A percentile compares a stretch with the other conserved stretches of the same genome.
Conservation (phyloP, 2,329 filamentous ascomycete genomes). For the Microdochium nivale region DNA sequence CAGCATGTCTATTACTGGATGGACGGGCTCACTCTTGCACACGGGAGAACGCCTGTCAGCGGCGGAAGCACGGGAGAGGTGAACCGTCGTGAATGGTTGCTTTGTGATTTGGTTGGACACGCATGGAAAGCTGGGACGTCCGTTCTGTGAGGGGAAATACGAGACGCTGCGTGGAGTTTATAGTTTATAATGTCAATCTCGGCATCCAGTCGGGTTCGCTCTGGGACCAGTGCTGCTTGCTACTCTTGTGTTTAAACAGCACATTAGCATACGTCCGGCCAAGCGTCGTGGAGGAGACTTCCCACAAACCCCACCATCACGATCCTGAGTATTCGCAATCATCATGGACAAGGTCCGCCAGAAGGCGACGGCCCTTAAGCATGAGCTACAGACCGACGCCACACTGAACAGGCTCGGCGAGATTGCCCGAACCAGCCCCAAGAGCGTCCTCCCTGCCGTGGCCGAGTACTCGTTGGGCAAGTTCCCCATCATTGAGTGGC, state of each 20-base stretch:
- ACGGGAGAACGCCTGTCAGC: neutral
- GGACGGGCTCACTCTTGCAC: no score
- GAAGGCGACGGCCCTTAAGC: constrained; percentile 11
- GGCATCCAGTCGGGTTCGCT: no score
- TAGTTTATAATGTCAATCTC: neutral
- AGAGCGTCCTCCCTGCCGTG: constrained; percentile 40
- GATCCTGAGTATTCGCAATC: neutral
- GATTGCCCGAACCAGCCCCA: constrained; percentile 18
- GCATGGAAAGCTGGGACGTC: no score
- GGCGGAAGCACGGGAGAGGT: neutral
- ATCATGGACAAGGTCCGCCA: constrained; percentile 2
- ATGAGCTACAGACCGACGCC: constrained; percentile 26
- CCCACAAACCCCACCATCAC: neutral
- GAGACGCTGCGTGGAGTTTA: neutral
- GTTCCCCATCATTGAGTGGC: constrained; percentile 53
- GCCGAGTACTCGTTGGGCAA: constrained; percentile 51
- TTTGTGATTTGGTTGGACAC: neutral
- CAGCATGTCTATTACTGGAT: neutral
- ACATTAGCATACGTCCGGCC: no score
- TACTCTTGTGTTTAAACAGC: no score
- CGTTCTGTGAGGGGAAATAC: neutral
- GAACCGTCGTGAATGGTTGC: neutral
- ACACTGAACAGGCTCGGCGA: constrained; percentile 24
- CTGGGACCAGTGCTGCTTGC: no score
- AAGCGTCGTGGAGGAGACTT: no score